Base-by-base conservation (phyloP, 192 early-diverging fungal species). In the Thamnidium elegans region DNA sequence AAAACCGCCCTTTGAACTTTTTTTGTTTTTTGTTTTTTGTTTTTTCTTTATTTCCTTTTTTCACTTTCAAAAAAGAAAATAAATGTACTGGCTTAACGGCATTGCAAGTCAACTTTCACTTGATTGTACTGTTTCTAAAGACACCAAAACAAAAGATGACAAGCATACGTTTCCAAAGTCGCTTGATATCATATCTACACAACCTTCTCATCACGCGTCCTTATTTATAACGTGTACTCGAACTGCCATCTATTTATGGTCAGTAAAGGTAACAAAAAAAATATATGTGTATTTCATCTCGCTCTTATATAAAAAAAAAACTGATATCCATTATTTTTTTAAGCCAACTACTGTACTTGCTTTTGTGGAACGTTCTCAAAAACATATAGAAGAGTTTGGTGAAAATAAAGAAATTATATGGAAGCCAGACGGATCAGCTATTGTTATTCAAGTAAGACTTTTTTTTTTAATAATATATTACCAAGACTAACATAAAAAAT, bases 381-480 rank as follows among this genome's bases (percentile, higher is more conserved):
- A 82, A 36, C 88, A 88, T 31, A 58, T 93, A 8, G 50, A 78
- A 51, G 86, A 92, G 50, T 89, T 90, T 80, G 92, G 92, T 7
- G 81, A 84, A 42, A 93, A 93, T 74, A 48, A 69, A 17, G 77
- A 81, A 32, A 70, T 90, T 7, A 71, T 92, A 52, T 93, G 90
- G 90, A 90, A 87, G 44, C 89, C 85, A 9, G 88, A 92, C 59
- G 80, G 77, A 20, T 76, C 76, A 21, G 56, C 77, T 50, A 59
- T 93, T 32, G 84, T 89, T 20, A 82, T 92, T 36, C 71, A 88
- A 55, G 90, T 92, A 80, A 62, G 70, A 7, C 7, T 34, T 8
- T 7, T 17, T 39, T 13, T 23, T 15, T 7, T 11, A 15, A 17
- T 14, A 15, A 13, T 14, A 17, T 17, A 15, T 19, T 10, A 9